Conservation (phyloP, 805 yeast species). For the Yarrowia sp. region DNA sequence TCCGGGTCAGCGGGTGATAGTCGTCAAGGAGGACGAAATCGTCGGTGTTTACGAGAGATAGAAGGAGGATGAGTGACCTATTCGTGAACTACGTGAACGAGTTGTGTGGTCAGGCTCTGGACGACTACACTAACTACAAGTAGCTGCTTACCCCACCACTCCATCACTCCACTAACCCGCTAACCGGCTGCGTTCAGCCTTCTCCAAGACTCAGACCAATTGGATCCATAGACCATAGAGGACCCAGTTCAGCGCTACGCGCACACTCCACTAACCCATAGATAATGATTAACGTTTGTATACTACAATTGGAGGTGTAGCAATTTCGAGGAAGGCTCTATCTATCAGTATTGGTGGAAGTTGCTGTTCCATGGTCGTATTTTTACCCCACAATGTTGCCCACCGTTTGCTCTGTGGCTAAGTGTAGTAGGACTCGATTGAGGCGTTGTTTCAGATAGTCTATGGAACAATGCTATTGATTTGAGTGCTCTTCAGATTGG, state of each 20-base stretch:
- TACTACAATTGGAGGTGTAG: background rate
- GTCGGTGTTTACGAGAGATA: constrained; percentile 35
- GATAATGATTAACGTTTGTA: constrained; percentile 38
- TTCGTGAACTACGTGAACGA: background rate
- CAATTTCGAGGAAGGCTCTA: too few species aligned
- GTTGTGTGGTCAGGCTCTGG: background rate
- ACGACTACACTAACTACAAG: background rate
- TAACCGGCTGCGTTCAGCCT: background rate
- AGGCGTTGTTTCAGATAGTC: too few species aligned
- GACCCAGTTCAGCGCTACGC: constrained; percentile 6
- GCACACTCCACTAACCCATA: constrained; percentile 36
- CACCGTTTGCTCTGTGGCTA: too few species aligned
- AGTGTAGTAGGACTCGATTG: too few species aligned
- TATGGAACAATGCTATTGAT: too few species aligned
- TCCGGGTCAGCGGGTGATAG: constrained; percentile 24
- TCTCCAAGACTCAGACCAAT: too few species aligned
- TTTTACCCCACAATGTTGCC: too few species aligned
- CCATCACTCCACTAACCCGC: background rate
- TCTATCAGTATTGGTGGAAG: too few species aligned
- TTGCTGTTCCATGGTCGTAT: too few species aligned
- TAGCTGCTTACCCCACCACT: background rate
- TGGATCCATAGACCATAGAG: constrained; percentile 16
- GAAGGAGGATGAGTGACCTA: too few species aligned
- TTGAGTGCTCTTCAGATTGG: too few species aligned
- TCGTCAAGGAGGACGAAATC: constrained; percentile 24